phyloP scores from a whole-genome alignment of 345 rosid genomes.

The Aquilaria yunnanensis region DNA sequence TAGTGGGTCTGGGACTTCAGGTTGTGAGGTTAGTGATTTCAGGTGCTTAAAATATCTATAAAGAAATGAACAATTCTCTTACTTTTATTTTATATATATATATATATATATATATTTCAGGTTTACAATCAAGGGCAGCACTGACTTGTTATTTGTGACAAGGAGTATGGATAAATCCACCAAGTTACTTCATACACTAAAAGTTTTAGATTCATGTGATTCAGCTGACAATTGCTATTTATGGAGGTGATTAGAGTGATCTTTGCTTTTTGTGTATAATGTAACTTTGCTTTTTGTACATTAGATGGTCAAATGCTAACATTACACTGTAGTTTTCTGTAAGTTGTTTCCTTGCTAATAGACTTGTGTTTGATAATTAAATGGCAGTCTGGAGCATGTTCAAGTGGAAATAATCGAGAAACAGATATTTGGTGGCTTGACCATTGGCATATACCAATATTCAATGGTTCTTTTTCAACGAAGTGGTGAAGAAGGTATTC shows the following conservation, averaged over 20 bases:
- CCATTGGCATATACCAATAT: constrained; percentile 62
- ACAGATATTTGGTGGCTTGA: constrained; percentile 64
- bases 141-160: constrained; percentile 59
- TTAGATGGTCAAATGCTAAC: not conserved
- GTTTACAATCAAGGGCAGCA: constrained; percentile 41
- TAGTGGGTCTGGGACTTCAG: constrained; percentile 82
- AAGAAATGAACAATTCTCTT: constrained; percentile 16
- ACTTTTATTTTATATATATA: not conserved
- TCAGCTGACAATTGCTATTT: constrained; percentile 32
- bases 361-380: constrained; percentile 42
- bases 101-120: constrained; percentile 23
- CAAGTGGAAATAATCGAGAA: constrained; percentile 75
- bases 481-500: constrained; percentile 50
- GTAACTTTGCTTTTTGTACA: constrained; percentile 5
- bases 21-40: constrained; percentile 63
- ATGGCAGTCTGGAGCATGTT: constrained; percentile 91
- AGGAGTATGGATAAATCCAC: constrained; percentile 62
- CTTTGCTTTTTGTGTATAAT: not conserved
- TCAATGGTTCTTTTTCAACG: constrained; percentile 55
- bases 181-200: constrained; percentile 44
- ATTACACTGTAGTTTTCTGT: not conserved
- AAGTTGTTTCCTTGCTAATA: constrained; percentile 20
- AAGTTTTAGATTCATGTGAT: constrained; percentile 36
- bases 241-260: constrained; percentile 48
- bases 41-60: constrained; percentile 9